Percentiles rank a stretch among this genome's conserved stretches.
Conservation (phyloP, 306 rosid species). For the Cicer bijugum region DNA sequence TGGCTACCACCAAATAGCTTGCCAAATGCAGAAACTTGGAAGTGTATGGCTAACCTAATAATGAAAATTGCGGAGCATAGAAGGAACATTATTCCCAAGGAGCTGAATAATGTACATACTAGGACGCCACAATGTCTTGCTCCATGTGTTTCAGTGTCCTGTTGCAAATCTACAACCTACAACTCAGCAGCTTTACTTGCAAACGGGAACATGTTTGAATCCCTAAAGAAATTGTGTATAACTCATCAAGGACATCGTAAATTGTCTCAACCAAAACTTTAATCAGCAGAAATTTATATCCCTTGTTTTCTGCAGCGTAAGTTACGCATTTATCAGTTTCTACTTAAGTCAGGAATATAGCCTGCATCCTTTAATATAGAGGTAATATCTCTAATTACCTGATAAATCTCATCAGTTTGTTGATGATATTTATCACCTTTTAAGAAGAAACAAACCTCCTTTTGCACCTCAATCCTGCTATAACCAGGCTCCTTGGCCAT, state of each 20-base stretch:
- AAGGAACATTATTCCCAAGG: constrained; percentile 11
- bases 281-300: constrained; percentile 2
- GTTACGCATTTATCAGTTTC: constrained; percentile 27
- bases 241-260: constrained; percentile 12
- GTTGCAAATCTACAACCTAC: constrained; percentile 24
- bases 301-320: constrained; percentile 33
- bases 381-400: constrained; percentile 55
- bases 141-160: constrained; percentile 24
- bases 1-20: constrained; percentile 27
- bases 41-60: background rate
- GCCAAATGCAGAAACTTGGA: constrained; percentile 15
- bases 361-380: constrained; percentile 53
- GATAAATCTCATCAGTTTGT: constrained; percentile 64
- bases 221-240: constrained; percentile 13
- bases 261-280: constrained; percentile 12
- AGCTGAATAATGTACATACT: background rate
- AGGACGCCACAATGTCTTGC: background rate
- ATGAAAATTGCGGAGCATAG: background rate
- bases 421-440: constrained; percentile 47
- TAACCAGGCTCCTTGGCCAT: constrained; percentile 76
- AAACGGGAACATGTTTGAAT: constrained; percentile 21
- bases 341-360: constrained; percentile 54
- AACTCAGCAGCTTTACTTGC: constrained; percentile 30
- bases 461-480: constrained; percentile 76
- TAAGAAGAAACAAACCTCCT: constrained; percentile 56